Percentiles rank a stretch among this genome's conserved stretches.
These are phyloP conservation scores for Malassezia obtusa DNA, from an alignment of 1,284 basidiomycete species.

Conservation along the genomic window DNA sequence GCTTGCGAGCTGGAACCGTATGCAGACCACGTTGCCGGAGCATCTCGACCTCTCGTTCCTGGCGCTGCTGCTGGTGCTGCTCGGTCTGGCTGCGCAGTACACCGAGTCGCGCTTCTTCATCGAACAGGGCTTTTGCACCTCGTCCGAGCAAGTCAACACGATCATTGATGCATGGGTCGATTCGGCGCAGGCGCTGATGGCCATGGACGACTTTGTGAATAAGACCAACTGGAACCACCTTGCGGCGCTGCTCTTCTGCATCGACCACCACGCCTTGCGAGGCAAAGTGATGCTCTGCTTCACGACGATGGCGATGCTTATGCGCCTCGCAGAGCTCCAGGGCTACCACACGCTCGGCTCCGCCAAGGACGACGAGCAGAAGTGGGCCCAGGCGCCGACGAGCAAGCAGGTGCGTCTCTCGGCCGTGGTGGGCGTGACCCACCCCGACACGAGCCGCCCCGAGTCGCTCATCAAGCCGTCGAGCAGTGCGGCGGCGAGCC, in stretches of 20 bases:
- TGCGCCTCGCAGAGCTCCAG: constrained; percentile 20
- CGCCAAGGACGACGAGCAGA: constrained; percentile 20
- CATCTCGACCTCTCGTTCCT: constrained; percentile 30
- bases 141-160: constrained; percentile 26
- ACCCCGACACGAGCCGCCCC: background rate
- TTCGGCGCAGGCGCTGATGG: constrained; percentile 26
- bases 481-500: constrained; percentile 14
- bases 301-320: constrained; percentile 13
- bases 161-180: constrained; percentile 30
- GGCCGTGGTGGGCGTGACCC: constrained; percentile 18
- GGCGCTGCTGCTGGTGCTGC: constrained; percentile 30
- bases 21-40: constrained; percentile 28
- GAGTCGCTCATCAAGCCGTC: constrained; percentile 14
- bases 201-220: constrained; percentile 25
- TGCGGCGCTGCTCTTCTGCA: constrained; percentile 22
- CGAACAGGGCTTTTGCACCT: constrained; percentile 27
- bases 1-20: constrained; percentile 31
- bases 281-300: constrained; percentile 14
- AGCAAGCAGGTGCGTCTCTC: constrained; percentile 22
- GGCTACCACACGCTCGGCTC: constrained; percentile 26
- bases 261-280: constrained; percentile 15
- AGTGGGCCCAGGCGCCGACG: constrained; percentile 19
- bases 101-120: constrained; percentile 28
- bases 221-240: constrained; percentile 37
- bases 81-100: constrained; percentile 30